phyloP scores from a whole-genome alignment of 164 flowering plant species.

The Kingdonia uniflora region DNA sequence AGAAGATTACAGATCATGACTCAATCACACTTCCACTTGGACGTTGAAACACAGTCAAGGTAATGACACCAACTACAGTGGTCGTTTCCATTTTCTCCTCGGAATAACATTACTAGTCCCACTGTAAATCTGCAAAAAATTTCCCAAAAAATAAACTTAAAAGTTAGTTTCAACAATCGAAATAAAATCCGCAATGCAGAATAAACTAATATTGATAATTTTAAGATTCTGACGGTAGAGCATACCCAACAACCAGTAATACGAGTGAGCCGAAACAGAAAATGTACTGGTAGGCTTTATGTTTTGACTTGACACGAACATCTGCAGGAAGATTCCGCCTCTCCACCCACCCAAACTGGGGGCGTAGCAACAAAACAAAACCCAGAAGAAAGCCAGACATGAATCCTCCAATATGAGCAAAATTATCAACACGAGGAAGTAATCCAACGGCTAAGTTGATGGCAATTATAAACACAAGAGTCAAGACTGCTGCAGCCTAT shows the following conservation, averaged over 20 bases:
- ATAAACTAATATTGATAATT: not conserved
- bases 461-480: constrained; percentile 47
- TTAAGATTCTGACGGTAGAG: too few species aligned
- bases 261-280: constrained; percentile 43
- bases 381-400: constrained; percentile 73
- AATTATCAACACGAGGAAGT: constrained; percentile 73
- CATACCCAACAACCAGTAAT: constrained; percentile 60
- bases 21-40: constrained; percentile 40
- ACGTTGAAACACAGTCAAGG: constrained; percentile 66
- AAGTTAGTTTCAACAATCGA: not conserved
- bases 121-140: constrained; percentile 43
- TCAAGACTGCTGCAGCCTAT: constrained; percentile 65
- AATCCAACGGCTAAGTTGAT: constrained; percentile 75
- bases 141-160: not conserved
- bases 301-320: constrained; percentile 40
- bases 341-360: constrained; percentile 70
- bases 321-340: constrained; percentile 31
- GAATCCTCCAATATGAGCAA: constrained; percentile 86
- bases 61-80: constrained; percentile 84
- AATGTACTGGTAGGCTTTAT: constrained; percentile 56
- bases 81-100: constrained; percentile 54
- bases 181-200: not conserved
- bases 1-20: too few species aligned
- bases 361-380: constrained; percentile 60
- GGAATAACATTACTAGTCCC: constrained; percentile 68